Evolutionary conservation across 495 filamentous ascomycete genomes (phyloP), one percentile per base, ranked within the genome.

Genomic region (Aspergillus steynii): DNA sequence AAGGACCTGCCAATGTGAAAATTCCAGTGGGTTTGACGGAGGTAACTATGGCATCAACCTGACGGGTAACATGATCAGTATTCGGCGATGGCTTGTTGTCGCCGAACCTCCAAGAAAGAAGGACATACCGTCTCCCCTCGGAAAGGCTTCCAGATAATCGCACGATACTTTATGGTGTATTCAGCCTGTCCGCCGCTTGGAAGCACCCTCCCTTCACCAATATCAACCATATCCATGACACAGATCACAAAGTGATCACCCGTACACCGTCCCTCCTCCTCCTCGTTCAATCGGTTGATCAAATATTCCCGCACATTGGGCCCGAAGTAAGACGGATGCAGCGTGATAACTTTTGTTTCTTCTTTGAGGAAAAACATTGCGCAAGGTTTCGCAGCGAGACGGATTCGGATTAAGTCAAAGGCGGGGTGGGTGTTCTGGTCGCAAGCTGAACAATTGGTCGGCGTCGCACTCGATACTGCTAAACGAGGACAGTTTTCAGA

Each of bases 321-420:
- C 59, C 92, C 92, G 71, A 99, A 98, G 77, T 93, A 98, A 29
- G 95, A 97, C 34, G 95, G 95, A 73, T 99, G 96, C 66, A 99
- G 84, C 55, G 91, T 90, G 63, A 99, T 94, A 64, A 88, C 84
- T 68, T 93, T 92, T 77, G 96, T 92, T 71, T 98, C 88, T 64
- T 96, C 90, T 76, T 96, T 89, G 68, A 99, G 89, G 81, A 99
- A 99, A 74, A 97, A 99, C 95, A 98, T 99, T 53, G 55, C 59
- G 66, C 56, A 54, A 29, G 31, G 56, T 37, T 45, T 28, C n/a
- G 52, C 50, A 10, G 46, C 54, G 37, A 31, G 20, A 46, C 52
- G 59, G 52, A 47, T 45, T 47, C 47, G 48, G 15, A 57, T 32
- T 4, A 15, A n/a, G 54, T 49, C 25, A 50, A 9, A 29, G 27